Percentiles rank a stretch among this genome's conserved stretches.
Evolutionary conservation across 345 rosid species (phyloP).

Genomic region (Lagerstroemia speciosa): DNA sequence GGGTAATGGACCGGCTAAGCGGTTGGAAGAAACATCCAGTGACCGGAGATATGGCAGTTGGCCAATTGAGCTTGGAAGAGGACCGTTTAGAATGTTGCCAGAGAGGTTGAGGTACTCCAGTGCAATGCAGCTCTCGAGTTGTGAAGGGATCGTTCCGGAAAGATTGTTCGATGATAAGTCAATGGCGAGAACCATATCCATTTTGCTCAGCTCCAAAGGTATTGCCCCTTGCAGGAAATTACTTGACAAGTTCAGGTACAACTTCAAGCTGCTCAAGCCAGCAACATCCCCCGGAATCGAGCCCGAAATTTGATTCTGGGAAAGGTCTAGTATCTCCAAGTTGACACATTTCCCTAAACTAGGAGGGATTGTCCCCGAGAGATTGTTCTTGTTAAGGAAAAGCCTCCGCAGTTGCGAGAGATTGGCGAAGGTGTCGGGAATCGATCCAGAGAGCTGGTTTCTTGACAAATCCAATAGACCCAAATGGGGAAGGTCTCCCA

Average conservation of each 20-base stretch:
- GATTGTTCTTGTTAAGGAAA: constrained; percentile 45
- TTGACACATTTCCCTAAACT: constrained; percentile 66
- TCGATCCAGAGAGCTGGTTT: constrained; percentile 70
- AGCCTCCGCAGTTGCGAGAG: constrained; percentile 71
- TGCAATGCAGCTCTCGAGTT: constrained; percentile 84
- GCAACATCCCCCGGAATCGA: constrained; percentile 59
- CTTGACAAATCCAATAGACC: constrained; percentile 80
- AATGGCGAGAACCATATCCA: constrained; percentile 90
- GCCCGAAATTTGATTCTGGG: constrained; percentile 62
- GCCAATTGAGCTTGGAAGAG: constrained; percentile 58
- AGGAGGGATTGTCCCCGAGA: constrained; percentile 63
- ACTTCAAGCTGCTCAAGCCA: constrained; percentile 62
- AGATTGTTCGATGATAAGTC: constrained; percentile 76
- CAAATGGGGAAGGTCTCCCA: constrained; percentile 60
- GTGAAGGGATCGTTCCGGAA: constrained; percentile 57
- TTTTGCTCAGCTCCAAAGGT: constrained; percentile 78
- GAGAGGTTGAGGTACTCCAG: constrained; percentile 77
- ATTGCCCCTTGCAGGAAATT: constrained; percentile 56
- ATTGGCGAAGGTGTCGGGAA: constrained; percentile 72
- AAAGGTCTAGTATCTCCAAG: constrained; percentile 79
- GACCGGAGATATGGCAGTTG: constrained; percentile 58
- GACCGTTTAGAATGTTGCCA: constrained; percentile 44
- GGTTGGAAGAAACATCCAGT: constrained; percentile 64
- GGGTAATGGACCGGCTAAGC: constrained; percentile 53
- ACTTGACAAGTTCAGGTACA: constrained; percentile 74